A percentile compares a stretch with the other conserved stretches of the same genome.
phyloP scores from a whole-genome alignment of 345 rosid species.

The Populus tremula region DNA sequence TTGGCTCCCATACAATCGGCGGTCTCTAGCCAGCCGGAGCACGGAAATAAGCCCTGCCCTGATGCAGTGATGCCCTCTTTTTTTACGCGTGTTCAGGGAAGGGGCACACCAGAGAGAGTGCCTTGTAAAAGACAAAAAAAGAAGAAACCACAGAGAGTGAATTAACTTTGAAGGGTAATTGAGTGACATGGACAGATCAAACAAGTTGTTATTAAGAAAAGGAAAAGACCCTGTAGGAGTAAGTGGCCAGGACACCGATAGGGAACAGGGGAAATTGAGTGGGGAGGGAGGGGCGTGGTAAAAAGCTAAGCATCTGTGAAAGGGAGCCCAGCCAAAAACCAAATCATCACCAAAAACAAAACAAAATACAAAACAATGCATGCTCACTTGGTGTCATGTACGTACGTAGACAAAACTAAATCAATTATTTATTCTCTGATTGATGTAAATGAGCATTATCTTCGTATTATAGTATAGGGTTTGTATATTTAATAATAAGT shows the following conservation, averaged over 20 bases:
- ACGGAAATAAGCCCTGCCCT: background rate
- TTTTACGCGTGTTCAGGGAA: too few species aligned
- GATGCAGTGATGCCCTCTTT: too few species aligned
- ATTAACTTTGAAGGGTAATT: background rate
- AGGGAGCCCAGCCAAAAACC: background rate
- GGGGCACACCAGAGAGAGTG: background rate
- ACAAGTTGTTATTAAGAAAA: background rate
- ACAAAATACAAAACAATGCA: background rate
- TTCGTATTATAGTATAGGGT: too few species aligned
- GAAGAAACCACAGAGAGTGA: background rate
- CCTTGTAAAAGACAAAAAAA: background rate
- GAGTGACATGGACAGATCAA: background rate
- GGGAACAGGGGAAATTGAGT: background rate
- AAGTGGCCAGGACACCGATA: background rate
- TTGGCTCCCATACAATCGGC: background rate
- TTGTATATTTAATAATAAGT: too few species aligned
- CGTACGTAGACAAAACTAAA: too few species aligned
- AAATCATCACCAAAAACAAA: background rate
- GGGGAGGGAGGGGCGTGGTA: conserved; percentile 26
- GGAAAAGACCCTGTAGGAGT: background rate
- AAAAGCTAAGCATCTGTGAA: conserved; percentile 20
- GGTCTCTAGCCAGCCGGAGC: too few species aligned
- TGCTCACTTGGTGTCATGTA: background rate
- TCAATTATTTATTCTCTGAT: too few species aligned
- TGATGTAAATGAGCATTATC: too few species aligned